Percentiles rank a stretch among this genome's conserved stretches.
Conservation (phyloP, 345 rosid species). For the Lagerstroemia speciosa region DNA sequence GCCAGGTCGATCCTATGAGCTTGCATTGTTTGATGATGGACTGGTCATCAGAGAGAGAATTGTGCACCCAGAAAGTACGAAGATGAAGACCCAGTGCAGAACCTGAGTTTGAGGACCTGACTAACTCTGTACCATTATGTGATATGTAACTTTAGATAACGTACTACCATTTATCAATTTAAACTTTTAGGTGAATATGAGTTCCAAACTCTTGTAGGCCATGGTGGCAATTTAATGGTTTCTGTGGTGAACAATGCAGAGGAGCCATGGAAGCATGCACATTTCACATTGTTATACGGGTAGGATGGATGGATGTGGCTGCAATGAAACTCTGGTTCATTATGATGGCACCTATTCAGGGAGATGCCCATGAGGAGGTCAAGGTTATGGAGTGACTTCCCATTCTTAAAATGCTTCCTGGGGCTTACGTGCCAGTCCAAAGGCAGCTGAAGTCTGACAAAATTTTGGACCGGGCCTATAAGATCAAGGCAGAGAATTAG, state of each 20-base stretch:
- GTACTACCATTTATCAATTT: too few species aligned
- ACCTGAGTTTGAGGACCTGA: slow-evolving; percentile 61
- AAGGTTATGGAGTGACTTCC: slow-evolving; percentile 63
- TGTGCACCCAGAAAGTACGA: slow-evolving; percentile 57
- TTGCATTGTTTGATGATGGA: slow-evolving; percentile 91
- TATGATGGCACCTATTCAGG: slow-evolving; percentile 78
- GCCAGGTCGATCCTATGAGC: slow-evolving; percentile 85
- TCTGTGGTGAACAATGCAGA: slow-evolving; percentile 72
- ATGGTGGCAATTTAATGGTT: slow-evolving; percentile 81
- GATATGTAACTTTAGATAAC: slow-evolving; percentile 69
- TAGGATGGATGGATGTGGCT: slow-evolving; percentile 68
- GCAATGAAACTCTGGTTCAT: slow-evolving; percentile 95
- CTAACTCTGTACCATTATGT: slow-evolving; percentile 69
- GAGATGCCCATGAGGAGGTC: slow-evolving; percentile 70
- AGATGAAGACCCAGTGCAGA: slow-evolving; percentile 44
- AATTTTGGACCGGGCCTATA: slow-evolving; percentile 41
- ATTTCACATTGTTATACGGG: slow-evolving; percentile 77
- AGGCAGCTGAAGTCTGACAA: slow-evolving; percentile 62
- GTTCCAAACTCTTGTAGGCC: too few species aligned
- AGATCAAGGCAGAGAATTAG: slow-evolving; percentile 34
- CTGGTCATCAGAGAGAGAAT: slow-evolving; percentile 83
- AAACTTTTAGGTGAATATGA: too few species aligned
- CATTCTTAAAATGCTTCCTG: slow-evolving; percentile 53
- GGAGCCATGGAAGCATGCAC: slow-evolving; percentile 77
- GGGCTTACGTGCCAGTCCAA: slow-evolving; percentile 66